Evolutionary conservation across 2,329 filamentous ascomycete species (phyloP).

Genomic region (Dothideomycetes sp.): DNA sequence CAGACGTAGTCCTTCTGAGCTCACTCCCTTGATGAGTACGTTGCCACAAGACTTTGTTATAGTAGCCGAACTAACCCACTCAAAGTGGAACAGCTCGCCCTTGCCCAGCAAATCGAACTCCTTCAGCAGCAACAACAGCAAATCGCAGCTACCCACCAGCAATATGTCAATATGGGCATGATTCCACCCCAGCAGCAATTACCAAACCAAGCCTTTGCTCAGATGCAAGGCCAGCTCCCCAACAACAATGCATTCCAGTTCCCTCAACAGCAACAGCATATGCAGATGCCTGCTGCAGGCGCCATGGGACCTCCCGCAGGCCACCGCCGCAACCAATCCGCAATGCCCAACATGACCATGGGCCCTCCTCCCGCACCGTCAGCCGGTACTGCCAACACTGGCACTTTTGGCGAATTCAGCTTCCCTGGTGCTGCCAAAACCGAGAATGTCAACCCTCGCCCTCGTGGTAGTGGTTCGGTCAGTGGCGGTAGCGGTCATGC

Average conservation of each 20-base stretch:
- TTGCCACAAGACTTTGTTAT: conserved; percentile 25
- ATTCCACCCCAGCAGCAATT: conserved; percentile 77
- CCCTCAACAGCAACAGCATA: conserved; percentile 60
- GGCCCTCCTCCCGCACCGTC: conserved; percentile 80
- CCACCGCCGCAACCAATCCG: conserved; percentile 97
- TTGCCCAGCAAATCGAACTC: conserved; percentile 96
- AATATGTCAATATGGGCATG: conserved; percentile 97
- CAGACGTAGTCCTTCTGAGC: conserved; percentile 90
- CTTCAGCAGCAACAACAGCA: conserved; percentile 97
- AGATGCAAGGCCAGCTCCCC: conserved; percentile 71
- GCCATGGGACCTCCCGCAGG: conserved; percentile 68
- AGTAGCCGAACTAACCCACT: conserved; percentile 23
- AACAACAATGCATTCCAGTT: conserved; percentile 75
- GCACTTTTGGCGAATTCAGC: conserved; percentile 67
- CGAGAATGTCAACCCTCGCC: conserved; percentile 57
- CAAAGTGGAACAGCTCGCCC: conserved; percentile 89
- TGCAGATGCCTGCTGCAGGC: conserved; percentile 57
- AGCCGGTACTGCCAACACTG: conserved; percentile 66
- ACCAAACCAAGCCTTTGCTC: conserved; percentile 62
- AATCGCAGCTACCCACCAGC: conserved; percentile 90
- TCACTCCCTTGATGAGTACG: conserved; percentile 97
- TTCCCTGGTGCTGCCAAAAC: conserved; percentile 20
- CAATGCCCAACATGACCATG: conserved; percentile 85
- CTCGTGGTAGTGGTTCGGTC: conserved; percentile 59
- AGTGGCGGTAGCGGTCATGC: conserved; percentile 69